These are phyloP conservation scores for Phytophthora vignae DNA, from an alignment of 352 stramenopile species.

Conservation along the genomic window DNA sequence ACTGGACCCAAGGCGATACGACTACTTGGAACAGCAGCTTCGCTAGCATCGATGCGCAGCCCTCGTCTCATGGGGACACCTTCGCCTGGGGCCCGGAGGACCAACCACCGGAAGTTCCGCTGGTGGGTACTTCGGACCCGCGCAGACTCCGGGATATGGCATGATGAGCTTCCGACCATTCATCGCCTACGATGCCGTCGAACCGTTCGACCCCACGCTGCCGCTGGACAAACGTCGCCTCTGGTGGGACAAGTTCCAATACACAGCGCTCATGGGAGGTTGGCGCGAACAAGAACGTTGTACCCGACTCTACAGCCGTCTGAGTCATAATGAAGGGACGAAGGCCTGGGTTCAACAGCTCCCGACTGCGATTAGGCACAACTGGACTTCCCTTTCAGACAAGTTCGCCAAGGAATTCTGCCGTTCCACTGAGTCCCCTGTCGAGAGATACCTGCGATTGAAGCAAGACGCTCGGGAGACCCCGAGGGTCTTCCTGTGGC, in stretches of 20 bases:
- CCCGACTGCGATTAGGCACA: background rate
- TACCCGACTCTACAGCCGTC: slow-evolving; percentile 1
- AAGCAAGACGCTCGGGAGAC: background rate
- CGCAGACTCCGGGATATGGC: background rate
- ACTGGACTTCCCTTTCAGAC: background rate
- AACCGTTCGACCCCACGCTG: slow-evolving; percentile 6
- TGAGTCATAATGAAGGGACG: slow-evolving; percentile 1
- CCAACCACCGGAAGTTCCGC: too few relatives aligned
- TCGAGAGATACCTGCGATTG: background rate
- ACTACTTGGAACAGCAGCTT: background rate
- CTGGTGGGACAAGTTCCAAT: slow-evolving; percentile 20
- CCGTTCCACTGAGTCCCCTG: background rate
- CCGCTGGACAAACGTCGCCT: slow-evolving; percentile 5
- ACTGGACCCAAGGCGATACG: too few relatives aligned
- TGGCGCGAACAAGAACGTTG: slow-evolving; percentile 8
- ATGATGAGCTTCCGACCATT: slow-evolving; percentile 10
- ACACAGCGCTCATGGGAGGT: background rate
- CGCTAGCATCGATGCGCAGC: background rate
- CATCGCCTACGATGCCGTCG: background rate
- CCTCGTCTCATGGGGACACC: background rate
- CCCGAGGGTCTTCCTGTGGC: slow-evolving; percentile 2
- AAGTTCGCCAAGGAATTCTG: slow-evolving; percentile 11
- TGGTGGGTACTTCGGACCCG: background rate
- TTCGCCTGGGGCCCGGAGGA: background rate
- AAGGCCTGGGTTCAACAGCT: slow-evolving; percentile 11